Base-by-base conservation (phyloP, 2,329 filamentous ascomycete genomes). In the Dactylellina sp. region DNA sequence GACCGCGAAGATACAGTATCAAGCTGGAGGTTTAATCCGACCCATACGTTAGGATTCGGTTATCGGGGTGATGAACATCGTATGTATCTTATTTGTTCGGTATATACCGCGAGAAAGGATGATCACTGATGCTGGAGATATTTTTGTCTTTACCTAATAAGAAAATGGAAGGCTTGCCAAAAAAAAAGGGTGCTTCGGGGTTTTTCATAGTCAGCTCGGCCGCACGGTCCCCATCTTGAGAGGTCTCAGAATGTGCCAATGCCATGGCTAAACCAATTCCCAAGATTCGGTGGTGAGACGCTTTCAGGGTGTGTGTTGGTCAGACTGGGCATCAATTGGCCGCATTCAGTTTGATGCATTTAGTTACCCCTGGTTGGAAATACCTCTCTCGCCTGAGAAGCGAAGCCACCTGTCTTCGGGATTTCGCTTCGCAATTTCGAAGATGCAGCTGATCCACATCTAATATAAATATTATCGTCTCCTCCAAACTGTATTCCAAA, bases 231-330 rank as follows among this genome's bases (percentile, higher is more conserved):
- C 37, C 12, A 40, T 40, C 4, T 40, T 40, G 9, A 40, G n/a
- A 14, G n/a, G 28, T 32, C 28, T 32, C 5, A 14, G 37, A 40
- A 40, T 40, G 37, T 12, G 37, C 37, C 9, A 32, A 32, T 9
- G 28, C 28, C 28, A 32, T 42, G 39, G 39, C 39, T 3, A 42
- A 42, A 14, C 39, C 16, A 6, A 42, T 42, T 42, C 39, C 39
- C 39, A 4, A 14, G 39, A 32, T 32, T 32, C 28, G 4, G 1
- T 2, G 18, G 1, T 1, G 7, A n/a, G 57, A 62, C 59, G 66
- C 28, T 63, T 71, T 46, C 66, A 18, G 64, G 65, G 32, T 63
- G 57, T 63, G 57, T 57, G 65, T 71, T 71, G 57, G 16, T 49
- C n/a, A 20, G 39, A 5, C n/a, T 6, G 46, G n/a, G 24, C 18